Conservation (phyloP, 139 green algal genomes). For the Chlorella sorokiniana region DNA sequence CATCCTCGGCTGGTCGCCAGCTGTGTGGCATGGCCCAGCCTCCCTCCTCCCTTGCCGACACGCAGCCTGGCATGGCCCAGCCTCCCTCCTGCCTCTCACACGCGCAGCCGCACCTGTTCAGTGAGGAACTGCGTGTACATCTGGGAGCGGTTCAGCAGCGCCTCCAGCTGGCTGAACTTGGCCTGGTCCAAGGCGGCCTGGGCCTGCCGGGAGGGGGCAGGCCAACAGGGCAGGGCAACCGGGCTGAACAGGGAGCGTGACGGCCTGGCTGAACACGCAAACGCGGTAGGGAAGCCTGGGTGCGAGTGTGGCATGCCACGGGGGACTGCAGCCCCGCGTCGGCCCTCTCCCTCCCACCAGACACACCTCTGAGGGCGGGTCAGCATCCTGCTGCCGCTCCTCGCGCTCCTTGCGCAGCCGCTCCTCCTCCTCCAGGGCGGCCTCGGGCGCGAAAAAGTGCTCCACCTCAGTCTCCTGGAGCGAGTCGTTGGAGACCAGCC, state of each 20-base stretch:
- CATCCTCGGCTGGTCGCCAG: no score
- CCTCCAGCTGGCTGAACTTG: conserved; percentile 73
- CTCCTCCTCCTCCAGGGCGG: conserved; percentile 66
- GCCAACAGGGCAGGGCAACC: background rate
- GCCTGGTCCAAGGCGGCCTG: conserved; percentile 48
- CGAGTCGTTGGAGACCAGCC: conserved; percentile 45
- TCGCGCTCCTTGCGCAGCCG: conserved; percentile 60
- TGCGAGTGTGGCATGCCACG: no score
- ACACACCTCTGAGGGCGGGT: conserved; percentile 22
- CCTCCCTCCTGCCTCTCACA: no score
- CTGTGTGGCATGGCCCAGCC: no score
- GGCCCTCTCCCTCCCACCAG: background rate
- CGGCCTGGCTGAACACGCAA: no score
- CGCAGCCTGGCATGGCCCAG: no score
- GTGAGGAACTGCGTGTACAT: conserved; percentile 88
- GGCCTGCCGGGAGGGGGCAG: background rate
- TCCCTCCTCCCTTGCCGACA: no score
- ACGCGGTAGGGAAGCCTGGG: no score
- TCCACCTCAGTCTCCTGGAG: conserved; percentile 60
- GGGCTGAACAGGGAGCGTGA: background rate
- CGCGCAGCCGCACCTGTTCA: conserved; percentile 73
- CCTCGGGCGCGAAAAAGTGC: conserved; percentile 53
- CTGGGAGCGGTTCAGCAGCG: conserved; percentile 74
- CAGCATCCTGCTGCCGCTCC: conserved; percentile 34
- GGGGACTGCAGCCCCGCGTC: no score